A percentile compares a stretch with the other conserved stretches of the same genome.
These are phyloP conservation scores for Hymenoscyphus scutula DNA, from an alignment of 2,329 filamentous ascomycete genomes.

Conservation along the genomic window DNA sequence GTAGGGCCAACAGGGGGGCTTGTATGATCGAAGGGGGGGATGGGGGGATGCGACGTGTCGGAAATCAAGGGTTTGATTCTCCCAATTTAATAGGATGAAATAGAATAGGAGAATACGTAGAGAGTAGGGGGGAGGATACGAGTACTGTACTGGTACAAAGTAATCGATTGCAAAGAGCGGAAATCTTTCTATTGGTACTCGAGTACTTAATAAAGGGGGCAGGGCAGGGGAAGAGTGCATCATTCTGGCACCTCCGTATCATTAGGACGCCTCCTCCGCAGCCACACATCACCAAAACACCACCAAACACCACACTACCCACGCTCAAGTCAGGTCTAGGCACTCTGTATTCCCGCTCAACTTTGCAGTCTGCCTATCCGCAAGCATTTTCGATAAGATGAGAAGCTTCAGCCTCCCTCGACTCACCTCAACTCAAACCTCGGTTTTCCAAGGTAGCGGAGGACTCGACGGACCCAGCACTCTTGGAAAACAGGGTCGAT, in stretches of 20 bases:
- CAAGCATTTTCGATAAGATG: background rate
- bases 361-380: background rate
- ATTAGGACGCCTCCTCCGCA: background rate
- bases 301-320: background rate
- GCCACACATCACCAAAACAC: background rate
- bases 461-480: background rate
- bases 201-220: background rate
- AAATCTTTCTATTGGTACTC: background rate
- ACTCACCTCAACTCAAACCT: background rate
- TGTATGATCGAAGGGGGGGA: background rate
- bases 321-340: background rate
- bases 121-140: background rate
- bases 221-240: background rate
- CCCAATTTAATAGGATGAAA: too few species aligned
- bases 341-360: background rate
- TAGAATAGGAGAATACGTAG: too few species aligned
- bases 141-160: background rate
- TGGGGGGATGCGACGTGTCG: background rate
- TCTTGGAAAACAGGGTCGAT: background rate
- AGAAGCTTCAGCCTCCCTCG: background rate
- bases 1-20: background rate
- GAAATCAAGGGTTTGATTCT: background rate
- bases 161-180: background rate
- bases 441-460: background rate
- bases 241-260: constrained; percentile 2